Evolutionary conservation across 225 moss, liverwort and hornwort genomes (phyloP).

Genomic region (Polytrichum formosum): DNA sequence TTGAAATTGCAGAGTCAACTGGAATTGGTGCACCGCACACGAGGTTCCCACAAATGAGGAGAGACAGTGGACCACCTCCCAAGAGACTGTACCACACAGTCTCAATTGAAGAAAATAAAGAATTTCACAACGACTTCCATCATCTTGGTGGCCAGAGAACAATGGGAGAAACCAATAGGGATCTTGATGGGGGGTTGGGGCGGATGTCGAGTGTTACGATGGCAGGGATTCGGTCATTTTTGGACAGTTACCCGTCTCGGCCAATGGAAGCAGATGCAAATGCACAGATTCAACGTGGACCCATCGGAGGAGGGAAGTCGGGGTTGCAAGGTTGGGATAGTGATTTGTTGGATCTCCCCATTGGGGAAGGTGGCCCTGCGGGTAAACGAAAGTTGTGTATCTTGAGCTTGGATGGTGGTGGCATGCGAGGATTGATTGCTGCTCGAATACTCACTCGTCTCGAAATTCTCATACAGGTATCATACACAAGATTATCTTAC

Average conservation of each 20-base stretch:
- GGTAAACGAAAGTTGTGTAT: constrained; percentile 49
- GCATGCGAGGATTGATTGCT: constrained; percentile 90
- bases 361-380: constrained; percentile 50
- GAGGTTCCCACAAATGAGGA: constrained; percentile 22
- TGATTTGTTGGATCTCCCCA: constrained; percentile 47
- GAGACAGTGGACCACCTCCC: constrained; percentile 24
- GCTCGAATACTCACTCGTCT: constrained; percentile 80
- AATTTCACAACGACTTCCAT: constrained; percentile 18
- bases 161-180: constrained; percentile 8
- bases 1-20: constrained; percentile 19
- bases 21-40: constrained; percentile 11
- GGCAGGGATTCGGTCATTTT: constrained; percentile 54
- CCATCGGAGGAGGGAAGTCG: constrained; percentile 46
- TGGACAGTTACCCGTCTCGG: constrained; percentile 34
- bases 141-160: no score
- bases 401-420: constrained; percentile 94
- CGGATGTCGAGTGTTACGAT: constrained; percentile 56
- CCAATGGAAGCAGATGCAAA: constrained; percentile 39
- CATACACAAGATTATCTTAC: not conserved
- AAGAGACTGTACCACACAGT: constrained; percentile 37
- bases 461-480: constrained; percentile 71
- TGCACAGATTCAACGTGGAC: constrained; percentile 44
- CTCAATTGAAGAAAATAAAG: constrained; percentile 45
- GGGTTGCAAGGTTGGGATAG: constrained; percentile 62
- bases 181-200: constrained; percentile 24